These are phyloP conservation scores for Caloboletus firmus DNA, from an alignment of 1,284 basidiomycete genomes.

Conservation along the genomic window DNA sequence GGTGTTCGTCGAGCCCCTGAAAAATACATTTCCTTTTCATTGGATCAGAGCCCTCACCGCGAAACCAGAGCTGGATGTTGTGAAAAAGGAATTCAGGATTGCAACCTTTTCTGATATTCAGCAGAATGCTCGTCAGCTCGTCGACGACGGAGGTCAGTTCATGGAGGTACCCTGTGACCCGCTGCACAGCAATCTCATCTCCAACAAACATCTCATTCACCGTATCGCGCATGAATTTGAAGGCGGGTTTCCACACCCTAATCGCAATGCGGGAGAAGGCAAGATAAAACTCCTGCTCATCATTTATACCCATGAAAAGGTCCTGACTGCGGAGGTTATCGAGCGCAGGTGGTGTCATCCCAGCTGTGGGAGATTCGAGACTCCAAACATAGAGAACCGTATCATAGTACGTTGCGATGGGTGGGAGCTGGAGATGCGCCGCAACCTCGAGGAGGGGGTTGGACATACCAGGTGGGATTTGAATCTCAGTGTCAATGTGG, in stretches of 20 bases:
- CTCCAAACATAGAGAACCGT: constrained; percentile 93
- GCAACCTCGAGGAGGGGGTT: constrained; percentile 82
- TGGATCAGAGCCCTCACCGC: constrained; percentile 74
- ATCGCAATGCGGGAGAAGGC: constrained; percentile 90
- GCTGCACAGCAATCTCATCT: constrained; percentile 72
- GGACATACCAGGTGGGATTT: constrained; percentile 72
- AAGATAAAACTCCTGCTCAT: constrained; percentile 90
- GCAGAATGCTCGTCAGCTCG: constrained; percentile 59
- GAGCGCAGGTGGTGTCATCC: constrained; percentile 34
- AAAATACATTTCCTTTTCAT: constrained; percentile 73
- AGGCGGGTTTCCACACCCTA: constrained; percentile 81
- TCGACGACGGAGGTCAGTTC: constrained; percentile 69
- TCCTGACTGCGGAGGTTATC: constrained; percentile 65
- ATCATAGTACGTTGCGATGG: constrained; percentile 91
- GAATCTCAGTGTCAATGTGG: constrained; percentile 51
- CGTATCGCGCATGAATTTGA: constrained; percentile 83
- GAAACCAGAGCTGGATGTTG: constrained; percentile 90
- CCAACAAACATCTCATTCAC: constrained; percentile 93
- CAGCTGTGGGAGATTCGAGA: constrained; percentile 34
- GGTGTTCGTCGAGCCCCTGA: constrained; percentile 65
- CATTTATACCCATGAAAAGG: constrained; percentile 79
- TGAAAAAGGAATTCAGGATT: constrained; percentile 83
- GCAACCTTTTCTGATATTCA: constrained; percentile 70
- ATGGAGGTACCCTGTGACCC: constrained; percentile 74
- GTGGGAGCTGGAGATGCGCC: constrained; percentile 78